A percentile compares a stretch with the other conserved stretches of the same genome.
These are phyloP conservation scores for Protomyces inundatus DNA, from an alignment of 1,139 yeast species.

Conservation along the genomic window DNA sequence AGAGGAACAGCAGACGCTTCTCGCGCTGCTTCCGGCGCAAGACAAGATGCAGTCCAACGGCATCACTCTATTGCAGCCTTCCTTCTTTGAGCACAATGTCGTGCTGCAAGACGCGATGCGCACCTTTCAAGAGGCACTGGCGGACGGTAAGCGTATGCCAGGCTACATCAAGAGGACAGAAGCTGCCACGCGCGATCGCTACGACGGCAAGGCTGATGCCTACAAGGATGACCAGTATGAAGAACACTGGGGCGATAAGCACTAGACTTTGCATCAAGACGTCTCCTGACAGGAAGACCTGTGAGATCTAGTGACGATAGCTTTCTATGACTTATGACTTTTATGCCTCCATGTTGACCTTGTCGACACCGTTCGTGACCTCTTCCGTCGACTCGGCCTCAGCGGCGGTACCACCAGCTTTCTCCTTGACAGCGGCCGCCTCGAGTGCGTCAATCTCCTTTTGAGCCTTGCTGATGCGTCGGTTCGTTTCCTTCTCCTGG, in stretches of 20 bases:
- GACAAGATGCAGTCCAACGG: conserved; percentile 6
- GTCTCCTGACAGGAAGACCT: too few species aligned
- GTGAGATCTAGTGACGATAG: too few species aligned
- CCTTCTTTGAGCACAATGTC: conserved; percentile 23
- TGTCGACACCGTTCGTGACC: neutral
- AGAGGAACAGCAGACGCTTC: conserved; percentile 1
- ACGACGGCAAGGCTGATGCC: conserved; percentile 22
- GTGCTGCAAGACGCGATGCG: conserved; percentile 26
- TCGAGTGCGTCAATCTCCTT: conserved; percentile 33
- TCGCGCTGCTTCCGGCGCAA: conserved; percentile 12
- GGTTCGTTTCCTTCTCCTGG: conserved; percentile 77
- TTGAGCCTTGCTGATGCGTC: conserved; percentile 34
- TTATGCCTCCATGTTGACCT: neutral
- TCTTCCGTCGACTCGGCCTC: neutral
- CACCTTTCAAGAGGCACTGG: conserved; percentile 23
- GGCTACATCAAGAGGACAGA: conserved; percentile 11
- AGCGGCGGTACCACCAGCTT: neutral
- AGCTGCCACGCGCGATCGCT: conserved; percentile 16
- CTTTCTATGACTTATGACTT: neutral
- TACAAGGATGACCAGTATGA: conserved; percentile 29
- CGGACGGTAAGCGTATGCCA: conserved; percentile 19
- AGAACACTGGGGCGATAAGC: conserved; percentile 30
- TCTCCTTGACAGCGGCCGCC: conserved; percentile 8
- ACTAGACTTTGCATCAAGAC: neutral
- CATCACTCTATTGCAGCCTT: neutral